Conservation (phyloP, 495 filamentous ascomycete genomes). For the Cercophora samala region DNA sequence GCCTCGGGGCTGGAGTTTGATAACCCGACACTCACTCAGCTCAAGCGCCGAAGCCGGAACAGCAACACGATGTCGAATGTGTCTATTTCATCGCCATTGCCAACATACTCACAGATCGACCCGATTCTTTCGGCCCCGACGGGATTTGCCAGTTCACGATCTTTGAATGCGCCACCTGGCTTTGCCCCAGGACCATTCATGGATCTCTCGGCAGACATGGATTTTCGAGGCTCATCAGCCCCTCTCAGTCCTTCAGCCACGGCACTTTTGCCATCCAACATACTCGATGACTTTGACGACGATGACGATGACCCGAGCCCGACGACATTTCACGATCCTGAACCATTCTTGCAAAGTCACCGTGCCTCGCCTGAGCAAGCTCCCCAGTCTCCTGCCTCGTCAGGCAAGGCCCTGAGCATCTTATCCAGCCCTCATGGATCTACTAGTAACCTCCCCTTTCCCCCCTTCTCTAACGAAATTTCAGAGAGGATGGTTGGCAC, state of each 20-base stretch:
- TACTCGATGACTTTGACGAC: conserved; percentile 67
- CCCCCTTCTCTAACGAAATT: conserved; percentile 40
- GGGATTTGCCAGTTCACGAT: conserved; percentile 39
- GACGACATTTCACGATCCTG: conserved; percentile 33
- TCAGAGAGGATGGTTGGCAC: conserved; percentile 33
- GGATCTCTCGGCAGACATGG: conserved; percentile 37
- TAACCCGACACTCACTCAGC: conserved; percentile 42
- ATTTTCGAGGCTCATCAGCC: conserved; percentile 46
- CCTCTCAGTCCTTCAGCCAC: conserved; percentile 81
- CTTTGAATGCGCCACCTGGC: conserved; percentile 44
- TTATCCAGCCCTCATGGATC: conserved; percentile 66
- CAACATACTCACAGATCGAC: conserved; percentile 40
- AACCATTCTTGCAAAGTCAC: conserved; percentile 29
- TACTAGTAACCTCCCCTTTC: conserved; percentile 54
- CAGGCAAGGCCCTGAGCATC: conserved; percentile 59
- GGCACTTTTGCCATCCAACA: conserved; percentile 71
- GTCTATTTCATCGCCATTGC: conserved; percentile 38
- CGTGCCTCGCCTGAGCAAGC: conserved; percentile 46
- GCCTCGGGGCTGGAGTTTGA: conserved; percentile 51
- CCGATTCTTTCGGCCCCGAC: conserved; percentile 31
- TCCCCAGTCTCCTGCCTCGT: conserved; percentile 70
- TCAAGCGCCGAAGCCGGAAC: conserved; percentile 52
- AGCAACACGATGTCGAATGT: conserved; percentile 55
- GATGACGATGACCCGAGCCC: conserved; percentile 62
- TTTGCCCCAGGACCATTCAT: conserved; percentile 54